Base-by-base conservation (phyloP, 495 filamentous ascomycete species). In the Tuber calosporum region DNA sequence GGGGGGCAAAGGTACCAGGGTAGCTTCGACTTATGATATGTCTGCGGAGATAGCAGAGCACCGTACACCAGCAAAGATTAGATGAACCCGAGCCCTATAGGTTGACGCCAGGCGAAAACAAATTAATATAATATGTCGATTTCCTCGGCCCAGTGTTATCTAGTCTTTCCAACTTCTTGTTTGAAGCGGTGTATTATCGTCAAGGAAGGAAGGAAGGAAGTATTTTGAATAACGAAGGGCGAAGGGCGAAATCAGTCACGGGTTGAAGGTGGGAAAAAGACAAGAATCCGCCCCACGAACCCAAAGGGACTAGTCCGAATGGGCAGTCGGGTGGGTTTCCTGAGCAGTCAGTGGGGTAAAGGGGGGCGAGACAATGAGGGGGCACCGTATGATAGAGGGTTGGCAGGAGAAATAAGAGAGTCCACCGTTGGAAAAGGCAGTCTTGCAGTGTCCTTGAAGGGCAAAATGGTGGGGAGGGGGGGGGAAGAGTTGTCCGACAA, bases 71-170 rank as follows among this genome's bases (percentile, higher is more conserved):
- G 53, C 53, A 62, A 62, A 62, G 53, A 62, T 62, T 62, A 62
- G 53, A 62, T 62, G 53, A 62, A 62, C 53, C n/a, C n/a, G 53
- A 17, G 53, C 53, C 53, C n/a, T 62, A 30, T 30, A 62, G 53
- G 11, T 62, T 26, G 17, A 62, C 26, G 53, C 53, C 2, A 17
- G 53, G n/a, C 5, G 53, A 62, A 62, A 30, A 1, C 26, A 62
- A 62, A 30, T 58, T 15, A 62, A 62, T 30, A 62, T 30, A 62
- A 30, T n/a, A n/a, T n/a, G 53, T 30, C 30, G 15, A 62, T 62
- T 62, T 62, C n/a, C 9, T 17, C 53, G 9, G n/a, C 53, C 15
- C n/a, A 13, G 11, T 62, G 13, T 62, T 62, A 30, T 62, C 53
- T 26, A 26, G 26, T 17, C 26, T 15, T 4, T 22, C 53, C 26